These are phyloP conservation scores for Lactarius akahatsu DNA, from an alignment of 768 basidiomycete genomes.

Conservation along the genomic window DNA sequence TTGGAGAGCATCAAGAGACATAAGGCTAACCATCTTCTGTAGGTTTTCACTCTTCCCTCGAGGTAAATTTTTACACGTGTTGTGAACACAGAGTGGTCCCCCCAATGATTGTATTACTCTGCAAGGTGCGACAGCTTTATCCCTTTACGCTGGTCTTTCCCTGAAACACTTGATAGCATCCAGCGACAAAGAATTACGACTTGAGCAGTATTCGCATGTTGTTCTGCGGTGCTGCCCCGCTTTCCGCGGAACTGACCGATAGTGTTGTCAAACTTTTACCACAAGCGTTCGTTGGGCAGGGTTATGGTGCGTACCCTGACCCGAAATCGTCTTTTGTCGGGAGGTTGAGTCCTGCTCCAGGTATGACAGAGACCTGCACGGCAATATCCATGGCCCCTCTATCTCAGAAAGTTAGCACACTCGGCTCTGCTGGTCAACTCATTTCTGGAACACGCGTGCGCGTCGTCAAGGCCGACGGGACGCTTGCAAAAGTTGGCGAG, in stretches of 20 bases:
- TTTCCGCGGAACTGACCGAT: constrained; percentile 38
- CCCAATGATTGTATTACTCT: constrained; percentile 35
- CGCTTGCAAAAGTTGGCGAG: constrained; percentile 52
- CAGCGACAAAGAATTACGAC: constrained; percentile 36
- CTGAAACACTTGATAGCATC: constrained; percentile 29
- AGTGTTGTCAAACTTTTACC: constrained; percentile 52
- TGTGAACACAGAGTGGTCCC: constrained; percentile 32
- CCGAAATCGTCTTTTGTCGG: not conserved
- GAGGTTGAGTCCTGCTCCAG: constrained; percentile 36
- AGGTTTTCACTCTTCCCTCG: constrained; percentile 1
- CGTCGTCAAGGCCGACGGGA: constrained; percentile 54
- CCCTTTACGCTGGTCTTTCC: not conserved
- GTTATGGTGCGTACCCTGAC: constrained; percentile 45
- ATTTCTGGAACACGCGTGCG: constrained; percentile 55
- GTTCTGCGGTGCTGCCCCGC: constrained; percentile 39
- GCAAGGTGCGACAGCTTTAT: constrained; percentile 32
- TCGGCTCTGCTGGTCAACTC: constrained; percentile 47
- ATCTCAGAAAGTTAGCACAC: constrained; percentile 46
- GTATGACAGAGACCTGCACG: constrained; percentile 68
- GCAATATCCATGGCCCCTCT: constrained; percentile 51
- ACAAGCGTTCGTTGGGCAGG: constrained; percentile 57
- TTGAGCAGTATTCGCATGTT: constrained; percentile 33
- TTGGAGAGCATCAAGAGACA: constrained; percentile 38
- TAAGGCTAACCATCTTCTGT: constrained; percentile 38
- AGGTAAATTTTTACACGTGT: not conserved